Conservation (phyloP, 257 asterid species). For the Mitragyna speciosa region DNA sequence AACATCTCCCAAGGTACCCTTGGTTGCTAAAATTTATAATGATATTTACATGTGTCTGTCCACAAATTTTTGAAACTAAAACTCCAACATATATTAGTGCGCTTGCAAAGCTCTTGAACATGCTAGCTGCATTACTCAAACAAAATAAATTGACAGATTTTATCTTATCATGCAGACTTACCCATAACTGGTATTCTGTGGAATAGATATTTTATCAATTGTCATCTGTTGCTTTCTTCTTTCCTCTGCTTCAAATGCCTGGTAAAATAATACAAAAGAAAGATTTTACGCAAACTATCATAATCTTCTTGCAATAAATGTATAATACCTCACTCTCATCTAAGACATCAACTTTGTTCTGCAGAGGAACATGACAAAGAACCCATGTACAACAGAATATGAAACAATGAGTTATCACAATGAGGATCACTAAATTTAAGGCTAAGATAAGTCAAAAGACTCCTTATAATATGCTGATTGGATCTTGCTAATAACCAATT, state of each 20-base stretch:
- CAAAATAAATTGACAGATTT: background rate
- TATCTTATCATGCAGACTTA: constrained; percentile 34
- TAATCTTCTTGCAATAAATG: background rate
- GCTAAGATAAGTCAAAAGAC: background rate
- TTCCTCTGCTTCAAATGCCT: constrained; percentile 89
- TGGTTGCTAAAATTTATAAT: background rate
- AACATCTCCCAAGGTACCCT: background rate
- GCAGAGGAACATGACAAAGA: background rate
- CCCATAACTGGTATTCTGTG: constrained; percentile 84
- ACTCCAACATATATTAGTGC: background rate
- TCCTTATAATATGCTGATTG: background rate
- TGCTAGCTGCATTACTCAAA: background rate
- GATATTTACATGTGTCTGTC: background rate
- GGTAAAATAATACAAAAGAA: constrained; percentile 25
- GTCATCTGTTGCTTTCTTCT: constrained; percentile 64
- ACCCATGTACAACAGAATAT: background rate
- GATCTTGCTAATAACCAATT: background rate
- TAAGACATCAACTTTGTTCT: background rate
- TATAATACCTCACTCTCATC: background rate
- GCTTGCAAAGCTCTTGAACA: background rate
- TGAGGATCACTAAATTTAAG: constrained; percentile 2
- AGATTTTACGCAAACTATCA: background rate
- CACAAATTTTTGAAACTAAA: background rate
- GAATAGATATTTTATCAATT: constrained; percentile 59
- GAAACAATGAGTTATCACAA: background rate